Evolutionary conservation across 2,329 filamentous ascomycete species (phyloP), one percentile per base, ranked within the genome.

Genomic region (Talaromyces sp.): DNA sequence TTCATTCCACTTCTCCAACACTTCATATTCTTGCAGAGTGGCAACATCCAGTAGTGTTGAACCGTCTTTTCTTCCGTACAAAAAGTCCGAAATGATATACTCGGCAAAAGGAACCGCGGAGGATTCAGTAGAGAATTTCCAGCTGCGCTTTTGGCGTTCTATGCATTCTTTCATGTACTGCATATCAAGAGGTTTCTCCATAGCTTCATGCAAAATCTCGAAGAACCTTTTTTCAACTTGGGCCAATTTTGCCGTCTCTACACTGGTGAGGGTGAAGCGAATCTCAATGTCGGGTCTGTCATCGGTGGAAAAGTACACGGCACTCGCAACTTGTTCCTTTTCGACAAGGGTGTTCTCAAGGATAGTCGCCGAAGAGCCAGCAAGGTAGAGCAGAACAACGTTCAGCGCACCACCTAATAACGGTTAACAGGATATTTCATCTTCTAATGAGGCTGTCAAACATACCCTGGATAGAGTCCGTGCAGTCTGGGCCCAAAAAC

Each of bases 301-400:
- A 64, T 97, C 92, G 68, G 86, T 89, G 73, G 85, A 89, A 73
- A 89, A 92, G 55, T 87, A 87, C 11, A 98, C 87, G 7, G 88
- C 90, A 75, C 92, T 97, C 3, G 92, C 90, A 52, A 98, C 84
- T 66, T 96, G 90, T 74, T 98, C 93, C 68, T 89, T 91, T 71
- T 99, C 95, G 2, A 99, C 95, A 63, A 99, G 83, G 19, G 87
- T 84, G 66, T 98, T 98, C 70, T 98, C 93, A 6, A 99, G 80
- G 1, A 99, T 82, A 0, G 93, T 93, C 2, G 96, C 91, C 0
- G 96, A 96, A 0, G 95, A 98, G 6, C 93, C 95, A 64, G 91
- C 91, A 19, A 99, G 85, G 70, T 98, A 99, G 1, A 89, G 87
- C 43, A 96, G 82, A 2, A 96, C 78, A 56, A 96, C 85, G 64